Conservation (phyloP, 371 early-diverging fungal species). For the Haplosporangium sp. region DNA sequence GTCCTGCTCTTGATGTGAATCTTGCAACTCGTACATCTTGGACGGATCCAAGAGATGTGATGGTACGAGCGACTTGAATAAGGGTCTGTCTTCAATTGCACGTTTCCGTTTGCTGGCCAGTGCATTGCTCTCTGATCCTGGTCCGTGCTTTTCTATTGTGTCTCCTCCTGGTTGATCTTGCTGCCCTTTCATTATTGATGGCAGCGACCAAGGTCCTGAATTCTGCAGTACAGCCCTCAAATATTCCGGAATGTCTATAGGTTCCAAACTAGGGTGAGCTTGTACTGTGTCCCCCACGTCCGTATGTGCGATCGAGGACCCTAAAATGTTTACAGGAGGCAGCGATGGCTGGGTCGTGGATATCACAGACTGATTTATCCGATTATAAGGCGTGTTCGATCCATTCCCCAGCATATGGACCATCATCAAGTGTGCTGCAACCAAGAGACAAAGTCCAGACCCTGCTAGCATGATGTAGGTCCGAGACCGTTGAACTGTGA, state of each 20-base stretch:
- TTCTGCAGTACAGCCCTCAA: no score
- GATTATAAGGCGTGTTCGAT: slow-evolving; percentile 26
- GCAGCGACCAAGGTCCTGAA: no score
- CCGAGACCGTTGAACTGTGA: slow-evolving; percentile 40
- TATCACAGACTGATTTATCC: not conserved
- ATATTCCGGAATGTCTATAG: no score
- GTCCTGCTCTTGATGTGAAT: not conserved
- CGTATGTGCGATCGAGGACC: no score
- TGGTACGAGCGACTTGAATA: not conserved
- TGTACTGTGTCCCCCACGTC: no score
- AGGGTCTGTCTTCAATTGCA: not conserved
- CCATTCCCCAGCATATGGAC: slow-evolving; percentile 19
- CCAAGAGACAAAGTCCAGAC: slow-evolving; percentile 34
- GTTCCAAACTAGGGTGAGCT: no score
- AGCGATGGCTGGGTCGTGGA: not conserved
- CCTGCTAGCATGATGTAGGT: slow-evolving; percentile 46
- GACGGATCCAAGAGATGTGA: not conserved
- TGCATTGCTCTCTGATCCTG: not conserved
- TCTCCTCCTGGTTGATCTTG: not conserved
- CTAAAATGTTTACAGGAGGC: not conserved
- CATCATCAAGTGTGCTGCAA: slow-evolving; percentile 38
- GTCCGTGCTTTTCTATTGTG: not conserved
- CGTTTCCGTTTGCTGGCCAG: not conserved
- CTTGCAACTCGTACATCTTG: not conserved
- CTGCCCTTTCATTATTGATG: not conserved